Percentiles rank a stretch among this genome's conserved stretches.
Conservation (phyloP, 768 basidiomycete species). For the Cystobasidium onofrii region DNA sequence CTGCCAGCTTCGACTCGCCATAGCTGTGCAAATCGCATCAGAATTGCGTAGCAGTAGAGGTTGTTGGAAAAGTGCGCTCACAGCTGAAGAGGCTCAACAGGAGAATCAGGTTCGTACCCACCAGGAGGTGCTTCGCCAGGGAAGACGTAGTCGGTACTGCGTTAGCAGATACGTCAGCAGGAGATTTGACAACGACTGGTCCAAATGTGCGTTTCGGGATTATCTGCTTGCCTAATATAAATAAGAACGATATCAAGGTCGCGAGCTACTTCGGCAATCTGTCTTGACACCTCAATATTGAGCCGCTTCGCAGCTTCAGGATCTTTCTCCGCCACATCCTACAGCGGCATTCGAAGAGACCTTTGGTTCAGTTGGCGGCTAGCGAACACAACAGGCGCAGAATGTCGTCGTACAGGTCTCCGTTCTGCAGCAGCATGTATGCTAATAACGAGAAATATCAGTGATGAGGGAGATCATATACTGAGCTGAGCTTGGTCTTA, state of each 20-base stretch:
- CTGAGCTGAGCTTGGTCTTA: background rate
- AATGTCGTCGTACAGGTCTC: slow-evolving; percentile 26
- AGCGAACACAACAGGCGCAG: background rate
- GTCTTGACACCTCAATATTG: slow-evolving; percentile 66
- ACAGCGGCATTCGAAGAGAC: background rate
- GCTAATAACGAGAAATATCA: background rate
- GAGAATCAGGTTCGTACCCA: slow-evolving; percentile 61
- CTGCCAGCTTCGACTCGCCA: slow-evolving; percentile 75
- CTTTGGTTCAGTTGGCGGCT: background rate
- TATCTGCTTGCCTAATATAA: slow-evolving; percentile 78
- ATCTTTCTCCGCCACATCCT: slow-evolving; percentile 30
- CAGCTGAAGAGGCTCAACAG: slow-evolving; percentile 73
- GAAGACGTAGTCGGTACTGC: slow-evolving; percentile 75
- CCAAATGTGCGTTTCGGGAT: slow-evolving; percentile 33
- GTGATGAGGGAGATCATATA: background rate
- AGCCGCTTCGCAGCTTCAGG: slow-evolving; percentile 51
- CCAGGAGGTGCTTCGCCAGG: slow-evolving; percentile 67
- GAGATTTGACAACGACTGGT: too few species aligned
- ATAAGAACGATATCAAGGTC: slow-evolving; percentile 62
- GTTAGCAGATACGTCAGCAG: too few species aligned
- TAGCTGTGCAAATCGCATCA: slow-evolving; percentile 49
- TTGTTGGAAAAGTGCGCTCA: background rate
- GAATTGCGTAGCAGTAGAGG: background rate
- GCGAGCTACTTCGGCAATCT: slow-evolving; percentile 62
- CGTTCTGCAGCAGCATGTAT: slow-evolving; percentile 31